A percentile compares a stretch with the other conserved stretches of the same genome.
Conservation (phyloP, 225 moss, liverwort and hornwort genomes). For the Asterella californica region DNA sequence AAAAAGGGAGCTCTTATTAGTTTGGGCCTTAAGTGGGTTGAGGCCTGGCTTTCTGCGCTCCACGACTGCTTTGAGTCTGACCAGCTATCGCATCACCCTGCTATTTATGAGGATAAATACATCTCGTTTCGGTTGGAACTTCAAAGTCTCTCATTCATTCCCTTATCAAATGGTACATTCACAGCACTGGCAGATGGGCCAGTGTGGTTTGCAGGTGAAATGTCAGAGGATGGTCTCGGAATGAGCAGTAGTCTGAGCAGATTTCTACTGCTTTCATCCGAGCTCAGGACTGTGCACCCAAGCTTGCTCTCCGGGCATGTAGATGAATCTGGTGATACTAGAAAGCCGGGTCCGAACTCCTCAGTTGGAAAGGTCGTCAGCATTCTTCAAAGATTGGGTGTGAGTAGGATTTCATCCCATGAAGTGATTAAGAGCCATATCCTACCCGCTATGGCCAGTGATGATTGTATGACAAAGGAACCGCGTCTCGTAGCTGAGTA, state of each 20-base stretch:
- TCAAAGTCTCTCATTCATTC: constrained; percentile 61
- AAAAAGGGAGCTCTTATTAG: constrained; percentile 40
- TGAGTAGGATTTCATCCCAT: constrained; percentile 74
- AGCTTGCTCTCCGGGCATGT: constrained; percentile 34
- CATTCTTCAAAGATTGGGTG: constrained; percentile 64
- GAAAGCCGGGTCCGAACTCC: background rate
- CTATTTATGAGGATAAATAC: constrained; percentile 29
- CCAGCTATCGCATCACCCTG: constrained; percentile 32
- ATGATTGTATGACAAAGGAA: constrained; percentile 44
- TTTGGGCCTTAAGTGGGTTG: constrained; percentile 62
- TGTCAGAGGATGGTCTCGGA: constrained; percentile 39
- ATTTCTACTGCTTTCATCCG: constrained; percentile 61
- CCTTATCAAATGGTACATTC: constrained; percentile 55
- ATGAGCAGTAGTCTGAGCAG: constrained; percentile 41
- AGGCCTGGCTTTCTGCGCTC: constrained; percentile 70
- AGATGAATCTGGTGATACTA: constrained; percentile 29
- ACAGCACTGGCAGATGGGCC: constrained; percentile 64
- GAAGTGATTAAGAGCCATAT: constrained; percentile 80
- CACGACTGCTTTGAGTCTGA: constrained; percentile 68
- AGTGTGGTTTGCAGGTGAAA: constrained; percentile 70
- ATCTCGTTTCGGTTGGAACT: constrained; percentile 45
- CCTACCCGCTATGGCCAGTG: constrained; percentile 61
- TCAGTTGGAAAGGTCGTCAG: constrained; percentile 49
- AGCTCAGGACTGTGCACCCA: constrained; percentile 69
- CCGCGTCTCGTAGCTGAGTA: constrained; percentile 65